These are phyloP conservation scores for Mycena crocata DNA, from an alignment of 768 basidiomycete genomes.

Conservation along the genomic window DNA sequence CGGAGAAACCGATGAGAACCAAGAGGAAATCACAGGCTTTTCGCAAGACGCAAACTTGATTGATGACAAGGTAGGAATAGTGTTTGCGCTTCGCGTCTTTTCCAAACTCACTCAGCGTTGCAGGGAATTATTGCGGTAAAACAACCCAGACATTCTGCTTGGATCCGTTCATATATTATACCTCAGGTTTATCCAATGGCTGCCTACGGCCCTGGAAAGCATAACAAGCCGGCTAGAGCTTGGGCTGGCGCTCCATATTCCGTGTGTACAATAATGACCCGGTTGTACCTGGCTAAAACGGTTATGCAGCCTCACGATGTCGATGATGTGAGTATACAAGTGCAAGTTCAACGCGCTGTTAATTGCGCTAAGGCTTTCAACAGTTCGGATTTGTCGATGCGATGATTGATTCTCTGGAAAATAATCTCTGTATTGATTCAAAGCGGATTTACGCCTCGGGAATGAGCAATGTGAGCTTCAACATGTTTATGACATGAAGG, in stretches of 20 bases:
- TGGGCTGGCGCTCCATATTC: conserved; percentile 37
- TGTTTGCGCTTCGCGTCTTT: not conserved
- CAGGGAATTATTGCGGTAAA: conserved; percentile 31
- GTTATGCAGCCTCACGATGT: conserved; percentile 19
- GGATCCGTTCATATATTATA: not conserved
- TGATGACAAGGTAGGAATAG: conserved; percentile 27
- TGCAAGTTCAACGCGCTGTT: not conserved
- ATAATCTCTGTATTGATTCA: conserved; percentile 34
- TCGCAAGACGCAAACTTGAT: conserved; percentile 21
- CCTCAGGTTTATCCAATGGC: conserved; percentile 32
- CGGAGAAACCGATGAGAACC: conserved; percentile 7
- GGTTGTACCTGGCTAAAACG: not conserved
- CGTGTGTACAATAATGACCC: not conserved
- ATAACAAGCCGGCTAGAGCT: conserved; percentile 10
- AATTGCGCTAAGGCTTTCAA: too few relatives aligned
- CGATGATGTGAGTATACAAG: conserved; percentile 32
- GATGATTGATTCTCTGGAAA: conserved; percentile 20
- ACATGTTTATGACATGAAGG: not conserved
- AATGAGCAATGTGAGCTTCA: conserved; percentile 31
- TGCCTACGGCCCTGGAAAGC: conserved; percentile 29
- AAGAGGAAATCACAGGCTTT: conserved; percentile 29
- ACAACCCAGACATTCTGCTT: not conserved
- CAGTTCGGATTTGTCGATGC: conserved; percentile 30
- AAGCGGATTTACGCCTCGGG: conserved; percentile 35
- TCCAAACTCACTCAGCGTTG: not conserved